Evolutionary conservation across 176 grass and related monocot species (phyloP), one percentile per base, ranked within the genome.

Genomic region (Oryza glaberrima): DNA sequence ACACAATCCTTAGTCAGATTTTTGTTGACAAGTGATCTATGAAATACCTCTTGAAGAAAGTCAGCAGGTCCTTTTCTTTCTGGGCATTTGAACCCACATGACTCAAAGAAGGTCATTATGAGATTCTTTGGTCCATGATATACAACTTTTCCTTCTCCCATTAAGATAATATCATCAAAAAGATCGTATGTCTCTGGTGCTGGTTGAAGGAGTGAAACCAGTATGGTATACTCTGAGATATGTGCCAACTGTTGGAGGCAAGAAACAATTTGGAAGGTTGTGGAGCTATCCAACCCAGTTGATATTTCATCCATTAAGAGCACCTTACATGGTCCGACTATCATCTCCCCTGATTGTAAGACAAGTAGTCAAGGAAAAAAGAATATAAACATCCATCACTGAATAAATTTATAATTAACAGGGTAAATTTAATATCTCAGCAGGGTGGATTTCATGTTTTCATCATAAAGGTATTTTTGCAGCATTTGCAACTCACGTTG

Each of bases 281-380:
- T 97, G 23, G 92, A 89, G 75, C 92, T 94, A 22, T 97, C 95
- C 52, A 97, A 67, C 44, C 95, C 92, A 48, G 90, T 92, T 83
- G 95, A 97, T 82, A 97, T 97, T 86, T 97, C 95, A 87, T 97
- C 95, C 95, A 97, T 97, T 58, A 97, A 87, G 32, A 97, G 88
- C 13, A 78, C 90, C 81, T 83, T 97, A 76, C 88, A 90, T 14
- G 95, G 95, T 16, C 95, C 92, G 20, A 94, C 87, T 83, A 97
- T 91, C 88, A 97, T 93, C 86, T 97, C 95, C 54, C 90, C 90
- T 94, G 85, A 26, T 76, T 17, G 11, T 68, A 72, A 41, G 64
- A 84, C 2, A 78, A 14, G 49, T 45, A 64, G 63, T 60, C 65
- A 82, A 20, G 30, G 61, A 72, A 9, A 9, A 58, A 73, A 22